phyloP scores from a whole-genome alignment of 2,329 filamentous ascomycete species.

The Fusarium denticulatum region DNA sequence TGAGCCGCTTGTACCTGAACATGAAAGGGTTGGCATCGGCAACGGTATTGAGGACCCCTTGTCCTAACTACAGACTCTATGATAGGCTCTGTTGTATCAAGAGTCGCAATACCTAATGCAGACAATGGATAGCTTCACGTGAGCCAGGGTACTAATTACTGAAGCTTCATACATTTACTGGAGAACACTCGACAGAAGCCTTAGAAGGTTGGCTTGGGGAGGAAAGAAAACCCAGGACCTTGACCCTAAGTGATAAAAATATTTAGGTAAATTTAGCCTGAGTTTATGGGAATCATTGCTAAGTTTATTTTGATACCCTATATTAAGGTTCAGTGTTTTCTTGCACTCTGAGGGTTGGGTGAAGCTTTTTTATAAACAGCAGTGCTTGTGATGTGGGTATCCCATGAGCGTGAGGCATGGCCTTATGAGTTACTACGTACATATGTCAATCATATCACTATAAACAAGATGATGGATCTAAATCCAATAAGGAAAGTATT shows the following conservation, averaged over 20 bases:
- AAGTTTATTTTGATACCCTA: too few species aligned
- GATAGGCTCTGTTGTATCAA: conserved; percentile 39
- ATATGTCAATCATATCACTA: neutral
- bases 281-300: too few species aligned
- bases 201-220: neutral
- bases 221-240: too few species aligned
- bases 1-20: conserved; percentile 22
- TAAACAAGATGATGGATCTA: neutral
- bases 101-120: neutral
- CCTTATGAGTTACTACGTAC: neutral
- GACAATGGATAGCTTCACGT: conserved; percentile 2
- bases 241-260: too few species aligned
- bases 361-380: neutral
- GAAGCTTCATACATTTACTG: neutral
- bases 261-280: too few species aligned
- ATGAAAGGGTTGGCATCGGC: conserved; percentile 28
- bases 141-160: conserved; percentile 4
- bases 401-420: neutral
- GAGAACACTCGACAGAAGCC: neutral
- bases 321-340: too few species aligned
- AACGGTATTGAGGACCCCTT: conserved; percentile 19
- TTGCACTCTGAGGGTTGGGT: too few species aligned
- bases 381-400: neutral
- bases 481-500: neutral
- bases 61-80: conserved; percentile 7